phyloP scores from a whole-genome alignment of 1,284 basidiomycete genomes.

The Entoloma clypeatum region DNA sequence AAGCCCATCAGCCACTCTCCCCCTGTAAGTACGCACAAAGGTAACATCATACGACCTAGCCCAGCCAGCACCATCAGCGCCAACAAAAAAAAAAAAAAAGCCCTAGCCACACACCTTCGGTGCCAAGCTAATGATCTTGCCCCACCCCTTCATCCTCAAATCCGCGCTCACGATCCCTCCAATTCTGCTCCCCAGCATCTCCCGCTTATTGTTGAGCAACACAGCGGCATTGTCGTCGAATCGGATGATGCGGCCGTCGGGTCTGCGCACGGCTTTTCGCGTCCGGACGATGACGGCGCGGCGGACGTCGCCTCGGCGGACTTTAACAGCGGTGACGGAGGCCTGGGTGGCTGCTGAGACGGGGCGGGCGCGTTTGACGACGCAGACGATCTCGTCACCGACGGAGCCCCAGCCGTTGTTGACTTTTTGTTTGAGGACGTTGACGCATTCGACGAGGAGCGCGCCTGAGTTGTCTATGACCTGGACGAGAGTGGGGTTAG shows the following conservation, averaged over 20 bases:
- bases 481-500: constrained; percentile 44
- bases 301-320: constrained; percentile 89
- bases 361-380: constrained; percentile 90
- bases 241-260: constrained; percentile 84
- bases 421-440: constrained; percentile 94
- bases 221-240: constrained; percentile 99
- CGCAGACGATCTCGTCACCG: constrained; percentile 97
- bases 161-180: constrained; percentile 92
- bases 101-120: constrained; percentile 87
- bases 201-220: constrained; percentile 93
- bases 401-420: constrained; percentile 79
- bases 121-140: constrained; percentile 89
- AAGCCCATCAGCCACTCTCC: too few relatives aligned
- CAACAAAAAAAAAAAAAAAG: too few relatives aligned
- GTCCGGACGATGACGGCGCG: constrained; percentile 95
- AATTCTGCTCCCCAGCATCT: constrained; percentile 95
- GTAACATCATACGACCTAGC: too few relatives aligned
- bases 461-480: constrained; percentile 99
- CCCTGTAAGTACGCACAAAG: too few relatives aligned
- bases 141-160: constrained; percentile 89
- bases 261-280: constrained; percentile 74
- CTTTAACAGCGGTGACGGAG: constrained; percentile 73
- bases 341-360: constrained; percentile 60
- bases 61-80: too few relatives aligned
- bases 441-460: constrained; percentile 93